Base-by-base conservation (phyloP, 352 stramenopile species). In the Globisporangium heterothallicum region DNA sequence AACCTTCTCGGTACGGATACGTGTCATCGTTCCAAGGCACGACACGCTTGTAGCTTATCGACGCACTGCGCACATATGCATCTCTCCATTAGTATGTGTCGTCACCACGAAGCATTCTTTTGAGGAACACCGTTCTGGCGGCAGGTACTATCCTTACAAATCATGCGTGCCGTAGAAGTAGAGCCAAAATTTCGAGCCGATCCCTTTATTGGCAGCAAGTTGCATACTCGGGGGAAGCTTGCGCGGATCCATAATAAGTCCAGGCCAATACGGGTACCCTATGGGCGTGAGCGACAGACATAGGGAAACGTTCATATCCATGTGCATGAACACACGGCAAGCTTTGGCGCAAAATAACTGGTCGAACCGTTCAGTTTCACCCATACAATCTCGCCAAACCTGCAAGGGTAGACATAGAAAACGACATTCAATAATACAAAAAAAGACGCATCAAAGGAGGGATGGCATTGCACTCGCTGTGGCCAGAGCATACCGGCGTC, bases 141-240 rank as follows among this genome's bases (percentile, higher is more conserved):
- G 1, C 4, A 32, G 2, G n/a, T n/a, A n/a, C n/a, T n/a, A n/a
- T n/a, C 16, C 42, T 21, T 49, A 57, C 50, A 57, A 57, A 40
- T 57, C 42, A 27, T 57, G 50, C 4, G 38, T 57, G 41, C 50
- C 50, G 21, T 57, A 57, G 42, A 57, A 57, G 38, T 57, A 57
- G n/a, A 57, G 44, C 38, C 41, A 57, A 25, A 42, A 57, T 19
- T 57, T 48, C 25, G 27, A 34, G 7, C 42, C 24, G 21, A 57
- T 43, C 24, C 27, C 30, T 34, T 57, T 57, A 14, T 41, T 24
- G 12, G 50, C 50, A n/a, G 40, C 26, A 34, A 49, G 27, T 25
- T 49, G 38, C 29, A 50, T 50, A 16, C 21, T 57, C 7, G 38
- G 40, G 10, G 50, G 50, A 9, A 57, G 24, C 50, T 57, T 57